phyloP scores from a whole-genome alignment of 1,284 basidiomycete genomes.

The Ustilago hordei region DNA sequence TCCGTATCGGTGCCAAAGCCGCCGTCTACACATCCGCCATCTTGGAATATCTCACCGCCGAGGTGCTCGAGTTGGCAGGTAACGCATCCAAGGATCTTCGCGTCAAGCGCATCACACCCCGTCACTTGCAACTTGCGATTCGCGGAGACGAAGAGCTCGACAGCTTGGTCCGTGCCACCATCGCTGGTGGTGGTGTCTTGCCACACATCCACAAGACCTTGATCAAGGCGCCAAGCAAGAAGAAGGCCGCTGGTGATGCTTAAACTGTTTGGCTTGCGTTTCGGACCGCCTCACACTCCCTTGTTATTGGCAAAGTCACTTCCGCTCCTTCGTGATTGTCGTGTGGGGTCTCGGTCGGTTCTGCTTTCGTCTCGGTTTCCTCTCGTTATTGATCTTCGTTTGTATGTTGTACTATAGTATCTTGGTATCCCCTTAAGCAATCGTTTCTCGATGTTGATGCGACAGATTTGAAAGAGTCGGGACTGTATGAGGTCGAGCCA shows the following conservation, averaged over 20 bases:
- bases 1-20: constrained; percentile 91
- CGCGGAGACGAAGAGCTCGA: constrained; percentile 92
- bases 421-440: constrained; percentile 27
- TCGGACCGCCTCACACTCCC: not conserved
- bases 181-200: constrained; percentile 86
- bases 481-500: not conserved
- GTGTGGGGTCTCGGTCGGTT: constrained; percentile 4
- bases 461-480: not conserved
- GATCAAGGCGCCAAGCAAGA: constrained; percentile 58
- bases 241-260: constrained; percentile 43
- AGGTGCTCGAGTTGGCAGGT: constrained; percentile 91
- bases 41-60: constrained; percentile 88
- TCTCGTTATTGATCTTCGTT: constrained; percentile 22
- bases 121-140: constrained; percentile 91
- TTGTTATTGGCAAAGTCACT: not conserved
- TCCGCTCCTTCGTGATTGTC: not conserved
- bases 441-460: not conserved
- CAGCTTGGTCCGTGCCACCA: constrained; percentile 73
- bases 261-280: not conserved
- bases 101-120: constrained; percentile 95
- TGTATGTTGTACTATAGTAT: constrained; percentile 49
- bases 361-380: constrained; percentile 23
- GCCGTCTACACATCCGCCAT: constrained; percentile 93
- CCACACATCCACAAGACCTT: constrained; percentile 91
- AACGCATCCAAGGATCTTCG: constrained; percentile 96